Conservation (phyloP, 331 rosid genomes). For the Quercus lobata region DNA sequence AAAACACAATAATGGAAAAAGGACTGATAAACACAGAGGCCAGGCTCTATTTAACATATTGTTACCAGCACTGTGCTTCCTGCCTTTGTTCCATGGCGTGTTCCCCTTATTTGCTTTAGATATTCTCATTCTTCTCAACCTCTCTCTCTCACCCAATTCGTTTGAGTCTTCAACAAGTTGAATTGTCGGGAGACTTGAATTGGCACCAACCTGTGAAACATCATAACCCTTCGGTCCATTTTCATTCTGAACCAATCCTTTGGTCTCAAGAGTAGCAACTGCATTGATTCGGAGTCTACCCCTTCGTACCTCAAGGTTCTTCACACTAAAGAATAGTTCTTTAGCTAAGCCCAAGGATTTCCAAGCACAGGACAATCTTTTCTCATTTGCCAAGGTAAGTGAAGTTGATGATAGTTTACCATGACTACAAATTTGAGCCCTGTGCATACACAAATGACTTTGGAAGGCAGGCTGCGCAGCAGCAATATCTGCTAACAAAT, state of each 20-base stretch:
- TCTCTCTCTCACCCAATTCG: constrained; percentile 60
- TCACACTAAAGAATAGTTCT: constrained; percentile 25
- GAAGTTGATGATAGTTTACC: constrained; percentile 30
- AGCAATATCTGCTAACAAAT: constrained; percentile 56
- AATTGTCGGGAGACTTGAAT: constrained; percentile 15
- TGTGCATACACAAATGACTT: constrained; percentile 30
- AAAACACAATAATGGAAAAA: constrained; percentile 5
- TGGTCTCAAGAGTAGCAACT: constrained; percentile 68
- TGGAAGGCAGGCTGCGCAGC: constrained; percentile 67
- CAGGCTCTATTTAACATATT: constrained; percentile 3
- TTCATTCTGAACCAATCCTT: constrained; percentile 26
- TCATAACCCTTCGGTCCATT: constrained; percentile 15
- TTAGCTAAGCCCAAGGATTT: constrained; percentile 27
- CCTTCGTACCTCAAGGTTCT: constrained; percentile 23
- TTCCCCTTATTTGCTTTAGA: constrained; percentile 90
- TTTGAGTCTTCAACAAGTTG: constrained; percentile 23
- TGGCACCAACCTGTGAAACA: constrained; percentile 18
- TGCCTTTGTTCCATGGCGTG: constrained; percentile 96
- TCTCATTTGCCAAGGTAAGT: constrained; percentile 33
- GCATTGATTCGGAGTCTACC: constrained; percentile 48
- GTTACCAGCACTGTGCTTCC: constrained; percentile 80
- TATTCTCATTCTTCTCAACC: constrained; percentile 72
- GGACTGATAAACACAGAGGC: not conserved
- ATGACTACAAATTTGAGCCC: constrained; percentile 32
- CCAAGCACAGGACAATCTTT: constrained; percentile 38